Evolutionary conservation across 768 basidiomycete species (phyloP).

Genomic region (Tylopilus cervinicoccineus): DNA sequence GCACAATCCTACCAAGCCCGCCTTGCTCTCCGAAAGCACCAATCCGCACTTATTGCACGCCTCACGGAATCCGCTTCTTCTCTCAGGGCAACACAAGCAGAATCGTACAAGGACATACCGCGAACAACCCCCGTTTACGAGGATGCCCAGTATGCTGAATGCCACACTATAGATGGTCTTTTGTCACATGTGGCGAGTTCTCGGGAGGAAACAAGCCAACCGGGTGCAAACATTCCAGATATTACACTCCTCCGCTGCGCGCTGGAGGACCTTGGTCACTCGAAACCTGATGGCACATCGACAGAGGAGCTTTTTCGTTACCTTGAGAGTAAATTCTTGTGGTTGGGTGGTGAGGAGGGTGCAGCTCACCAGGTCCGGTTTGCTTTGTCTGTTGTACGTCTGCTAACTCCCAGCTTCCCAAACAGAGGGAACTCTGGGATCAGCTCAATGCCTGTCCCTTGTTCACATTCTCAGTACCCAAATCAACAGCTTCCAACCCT

Average conservation of each 20-base stretch:
- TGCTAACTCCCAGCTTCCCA: neutral
- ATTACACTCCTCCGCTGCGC: conserved; percentile 62
- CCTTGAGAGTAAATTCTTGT: conserved; percentile 55
- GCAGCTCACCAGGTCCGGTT: conserved; percentile 49
- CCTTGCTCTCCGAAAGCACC: conserved; percentile 56
- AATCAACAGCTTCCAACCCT: conserved; percentile 1
- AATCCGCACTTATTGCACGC: conserved; percentile 49
- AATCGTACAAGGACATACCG: conserved; percentile 56
- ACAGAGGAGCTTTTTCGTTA: conserved; percentile 58
- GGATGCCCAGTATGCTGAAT: conserved; percentile 38
- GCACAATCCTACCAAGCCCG: conserved; percentile 56
- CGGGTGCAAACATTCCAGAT: conserved; percentile 36
- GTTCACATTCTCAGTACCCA: conserved; percentile 40
- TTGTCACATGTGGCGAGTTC: conserved; percentile 14
- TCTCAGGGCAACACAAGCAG: conserved; percentile 52
- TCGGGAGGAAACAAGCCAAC: conserved; percentile 13
- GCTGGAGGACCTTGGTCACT: conserved; percentile 44
- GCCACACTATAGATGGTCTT: conserved; percentile 42
- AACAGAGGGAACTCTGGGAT: conserved; percentile 54
- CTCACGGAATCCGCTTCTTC: conserved; percentile 53
- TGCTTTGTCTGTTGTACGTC: neutral
- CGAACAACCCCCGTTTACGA: conserved; percentile 50
- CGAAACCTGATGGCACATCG: conserved; percentile 39
- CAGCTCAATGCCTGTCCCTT: conserved; percentile 47
- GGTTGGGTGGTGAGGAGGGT: conserved; percentile 52